Evolutionary conservation across 768 basidiomycete genomes (phyloP).

Genomic region (Dioszegia crocea): DNA sequence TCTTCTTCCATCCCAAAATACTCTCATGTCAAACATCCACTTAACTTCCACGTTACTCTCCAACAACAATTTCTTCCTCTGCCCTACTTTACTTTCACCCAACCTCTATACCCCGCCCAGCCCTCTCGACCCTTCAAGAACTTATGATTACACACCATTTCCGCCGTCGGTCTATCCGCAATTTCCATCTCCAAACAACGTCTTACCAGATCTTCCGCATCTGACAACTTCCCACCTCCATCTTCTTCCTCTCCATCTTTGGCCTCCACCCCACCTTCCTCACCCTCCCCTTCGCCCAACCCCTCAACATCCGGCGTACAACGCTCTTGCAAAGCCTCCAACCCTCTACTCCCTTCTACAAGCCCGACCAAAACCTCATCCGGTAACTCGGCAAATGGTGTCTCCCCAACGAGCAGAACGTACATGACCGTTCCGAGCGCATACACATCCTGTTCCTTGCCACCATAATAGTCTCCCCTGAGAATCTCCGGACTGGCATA

Average conservation of each 20-base stretch:
- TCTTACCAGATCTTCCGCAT: constrained; percentile 77
- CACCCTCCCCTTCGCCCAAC: constrained; percentile 53
- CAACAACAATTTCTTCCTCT: too few relatives aligned
- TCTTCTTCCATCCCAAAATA: too few relatives aligned
- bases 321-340: constrained; percentile 50
- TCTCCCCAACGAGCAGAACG: constrained; percentile 65
- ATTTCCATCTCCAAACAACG: constrained; percentile 81
- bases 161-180: constrained; percentile 75
- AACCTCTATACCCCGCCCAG: constrained; percentile 56
- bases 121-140: constrained; percentile 76
- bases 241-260: constrained; percentile 64
- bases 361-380: constrained; percentile 86
- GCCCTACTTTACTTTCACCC: constrained; percentile 23
- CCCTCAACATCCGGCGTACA: too few relatives aligned
- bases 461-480: constrained; percentile 87
- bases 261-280: constrained; percentile 64
- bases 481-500: constrained; percentile 97
- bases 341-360: constrained; percentile 45
- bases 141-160: constrained; percentile 69
- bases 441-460: constrained; percentile 98
- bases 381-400: constrained; percentile 51
- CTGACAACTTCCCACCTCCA: constrained; percentile 76
- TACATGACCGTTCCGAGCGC: constrained; percentile 95
- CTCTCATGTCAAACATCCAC: too few relatives aligned
- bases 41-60: too few relatives aligned